phyloP scores from a whole-genome alignment of 805 yeast genomes.

The Danielia reshetovae region DNA sequence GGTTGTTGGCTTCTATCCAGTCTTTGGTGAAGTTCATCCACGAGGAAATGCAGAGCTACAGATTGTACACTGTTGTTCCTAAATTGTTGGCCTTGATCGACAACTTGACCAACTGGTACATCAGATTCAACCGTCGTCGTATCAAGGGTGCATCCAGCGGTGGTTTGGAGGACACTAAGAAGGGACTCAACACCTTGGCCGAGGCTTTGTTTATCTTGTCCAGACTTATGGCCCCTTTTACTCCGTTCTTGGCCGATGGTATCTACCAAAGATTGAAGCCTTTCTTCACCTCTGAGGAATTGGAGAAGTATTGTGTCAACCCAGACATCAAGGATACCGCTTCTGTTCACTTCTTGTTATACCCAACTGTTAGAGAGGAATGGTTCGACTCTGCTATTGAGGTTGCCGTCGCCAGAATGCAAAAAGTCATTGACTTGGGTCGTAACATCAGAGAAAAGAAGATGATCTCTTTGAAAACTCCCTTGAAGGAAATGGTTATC shows the following conservation, averaged over 20 bases:
- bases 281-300: conserved; percentile 56
- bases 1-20: conserved; percentile 97
- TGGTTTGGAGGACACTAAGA: conserved; percentile 77
- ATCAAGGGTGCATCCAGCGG: conserved; percentile 80
- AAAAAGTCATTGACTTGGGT: conserved; percentile 92
- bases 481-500: conserved; percentile 82
- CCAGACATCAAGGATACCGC: conserved; percentile 54
- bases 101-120: conserved; percentile 97
- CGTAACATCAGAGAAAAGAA: conserved; percentile 96
- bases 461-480: conserved; percentile 89
- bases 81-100: conserved; percentile 84
- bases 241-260: conserved; percentile 91
- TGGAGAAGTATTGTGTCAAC: conserved; percentile 39
- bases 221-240: conserved; percentile 98
- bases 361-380: conserved; percentile 79
- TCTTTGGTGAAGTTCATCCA: conserved; percentile 83
- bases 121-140: conserved; percentile 96
- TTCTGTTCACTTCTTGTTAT: conserved; percentile 92
- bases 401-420: conserved; percentile 91
- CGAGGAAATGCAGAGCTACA: conserved; percentile 82
- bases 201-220: conserved; percentile 85
- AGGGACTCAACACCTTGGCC: conserved; percentile 85
- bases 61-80: conserved; percentile 95
- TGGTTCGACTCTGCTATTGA: conserved; percentile 81
- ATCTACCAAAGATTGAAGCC: conserved; percentile 74